Evolutionary conservation across 2,329 filamentous ascomycete genomes (phyloP).

Genomic region (Lachnellula hyalina): DNA sequence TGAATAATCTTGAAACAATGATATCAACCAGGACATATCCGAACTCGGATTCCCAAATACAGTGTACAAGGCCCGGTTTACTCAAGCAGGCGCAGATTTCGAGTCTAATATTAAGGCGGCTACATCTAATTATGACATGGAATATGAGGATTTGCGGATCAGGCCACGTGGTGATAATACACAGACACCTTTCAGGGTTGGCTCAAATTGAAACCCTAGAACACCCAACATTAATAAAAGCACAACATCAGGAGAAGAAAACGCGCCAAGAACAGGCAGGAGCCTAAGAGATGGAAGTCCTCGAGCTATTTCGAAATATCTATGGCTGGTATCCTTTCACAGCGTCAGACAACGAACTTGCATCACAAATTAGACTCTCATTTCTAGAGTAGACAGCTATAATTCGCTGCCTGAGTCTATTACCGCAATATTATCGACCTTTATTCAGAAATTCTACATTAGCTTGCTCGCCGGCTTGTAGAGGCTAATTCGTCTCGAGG

Average conservation of each 20-base stretch:
- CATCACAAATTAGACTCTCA: background rate
- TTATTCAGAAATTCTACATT: background rate
- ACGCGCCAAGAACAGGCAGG: background rate
- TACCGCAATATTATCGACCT: background rate
- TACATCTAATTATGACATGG: too few relatives aligned
- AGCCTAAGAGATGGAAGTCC: background rate
- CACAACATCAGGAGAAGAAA: background rate
- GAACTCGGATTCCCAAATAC: too few relatives aligned
- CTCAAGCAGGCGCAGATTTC: too few relatives aligned
- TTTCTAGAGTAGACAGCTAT: background rate
- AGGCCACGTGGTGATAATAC: too few relatives aligned
- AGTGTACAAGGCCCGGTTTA: too few relatives aligned
- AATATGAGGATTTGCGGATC: too few relatives aligned
- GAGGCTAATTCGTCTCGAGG: background rate
- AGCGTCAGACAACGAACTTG: background rate
- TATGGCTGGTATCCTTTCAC: background rate
- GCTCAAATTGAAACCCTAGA: background rate
- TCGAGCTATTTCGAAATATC: background rate
- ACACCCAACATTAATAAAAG: background rate
- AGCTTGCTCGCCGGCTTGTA: background rate
- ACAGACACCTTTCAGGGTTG: background rate
- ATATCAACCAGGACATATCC: background rate
- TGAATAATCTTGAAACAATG: background rate
- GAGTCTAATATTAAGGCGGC: too few relatives aligned
- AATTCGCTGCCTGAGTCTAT: background rate